Percentiles rank a stretch among this genome's conserved stretches.
phyloP scores from a whole-genome alignment of 2,329 filamentous ascomycete genomes.

The Ophiostoma montium region DNA sequence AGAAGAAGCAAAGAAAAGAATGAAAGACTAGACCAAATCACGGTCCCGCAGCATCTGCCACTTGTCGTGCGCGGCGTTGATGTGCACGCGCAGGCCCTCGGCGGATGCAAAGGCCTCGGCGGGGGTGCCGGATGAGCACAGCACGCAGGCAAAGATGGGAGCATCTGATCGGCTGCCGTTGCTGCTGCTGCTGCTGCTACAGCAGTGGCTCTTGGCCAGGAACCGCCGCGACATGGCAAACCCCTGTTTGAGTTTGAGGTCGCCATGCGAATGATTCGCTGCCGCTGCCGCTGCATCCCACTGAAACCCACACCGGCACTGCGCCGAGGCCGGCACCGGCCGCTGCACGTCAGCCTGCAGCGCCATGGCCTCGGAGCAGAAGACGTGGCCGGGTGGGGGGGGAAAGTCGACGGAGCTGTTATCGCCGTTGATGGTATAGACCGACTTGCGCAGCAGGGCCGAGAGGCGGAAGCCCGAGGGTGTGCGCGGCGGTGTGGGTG shows the following conservation, averaged over 20 bases:
- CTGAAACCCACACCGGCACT: constrained; percentile 24
- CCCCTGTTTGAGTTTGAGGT: constrained; percentile 22
- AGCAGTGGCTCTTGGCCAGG: constrained; percentile 27
- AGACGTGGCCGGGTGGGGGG: constrained; percentile 27
- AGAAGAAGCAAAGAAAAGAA: too few relatives aligned
- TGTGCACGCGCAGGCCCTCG: constrained; percentile 21
- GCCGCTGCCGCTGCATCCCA: constrained; percentile 14
- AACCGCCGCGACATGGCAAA: constrained; percentile 26
- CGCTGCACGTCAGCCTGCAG: constrained; percentile 23
- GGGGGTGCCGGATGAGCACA: constrained; percentile 25
- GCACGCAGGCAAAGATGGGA: constrained; percentile 27
- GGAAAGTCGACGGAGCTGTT: too few relatives aligned
- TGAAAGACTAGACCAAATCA: constrained; percentile 17
- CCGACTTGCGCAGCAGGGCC: too few relatives aligned
- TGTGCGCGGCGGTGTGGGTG: too few relatives aligned
- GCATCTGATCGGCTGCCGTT: too few relatives aligned
- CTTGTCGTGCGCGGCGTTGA: constrained; percentile 25
- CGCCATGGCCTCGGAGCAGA: constrained; percentile 26
- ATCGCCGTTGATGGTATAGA: too few relatives aligned
- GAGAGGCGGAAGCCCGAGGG: too few relatives aligned
- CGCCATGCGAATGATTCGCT: not conserved
- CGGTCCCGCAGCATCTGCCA: constrained; percentile 29
- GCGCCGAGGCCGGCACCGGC: constrained; percentile 15
- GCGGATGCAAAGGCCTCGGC: constrained; percentile 21
- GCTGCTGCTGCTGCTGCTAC: constrained; percentile 12